Evolutionary conservation across 306 rosid species (phyloP).

Genomic region (Fragaria ananassa): DNA sequence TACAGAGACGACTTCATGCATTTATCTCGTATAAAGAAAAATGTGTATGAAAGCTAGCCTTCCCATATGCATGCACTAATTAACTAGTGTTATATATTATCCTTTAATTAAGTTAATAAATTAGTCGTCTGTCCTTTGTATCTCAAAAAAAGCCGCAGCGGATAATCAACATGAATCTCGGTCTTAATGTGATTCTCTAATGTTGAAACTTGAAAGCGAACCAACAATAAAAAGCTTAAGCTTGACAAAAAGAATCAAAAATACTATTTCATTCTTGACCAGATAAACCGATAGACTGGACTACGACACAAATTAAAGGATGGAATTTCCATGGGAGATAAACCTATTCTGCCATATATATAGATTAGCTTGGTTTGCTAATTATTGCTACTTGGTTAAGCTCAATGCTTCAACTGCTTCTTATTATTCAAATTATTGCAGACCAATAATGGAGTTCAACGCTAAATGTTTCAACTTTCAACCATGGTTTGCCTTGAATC

Average conservation of each 20-base stretch:
- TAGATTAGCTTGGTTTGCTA: too few species aligned
- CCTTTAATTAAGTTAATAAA: too few species aligned
- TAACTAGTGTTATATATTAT: neutral
- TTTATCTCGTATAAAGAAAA: too few species aligned
- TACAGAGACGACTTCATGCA: neutral
- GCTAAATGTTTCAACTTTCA: neutral
- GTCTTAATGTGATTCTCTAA: neutral
- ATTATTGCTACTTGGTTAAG: too few species aligned
- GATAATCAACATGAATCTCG: neutral
- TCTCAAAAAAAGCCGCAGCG: neutral
- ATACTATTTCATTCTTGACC: neutral
- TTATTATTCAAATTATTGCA: neutral
- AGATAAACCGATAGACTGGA: neutral
- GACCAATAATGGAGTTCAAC: neutral
- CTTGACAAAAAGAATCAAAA: neutral
- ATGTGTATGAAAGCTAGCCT: neutral
- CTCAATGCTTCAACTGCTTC: too few species aligned
- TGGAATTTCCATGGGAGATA: neutral
- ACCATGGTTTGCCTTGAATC: neutral
- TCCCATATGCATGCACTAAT: neutral
- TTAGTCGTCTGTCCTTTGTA: too few species aligned
- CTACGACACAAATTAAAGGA: neutral
- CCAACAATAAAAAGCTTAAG: neutral
- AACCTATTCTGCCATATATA: too few species aligned
- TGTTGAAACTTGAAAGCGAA: neutral